Base-by-base conservation (phyloP, 2,329 filamentous ascomycete genomes). In the Pseudogymnoascus pannorum region DNA sequence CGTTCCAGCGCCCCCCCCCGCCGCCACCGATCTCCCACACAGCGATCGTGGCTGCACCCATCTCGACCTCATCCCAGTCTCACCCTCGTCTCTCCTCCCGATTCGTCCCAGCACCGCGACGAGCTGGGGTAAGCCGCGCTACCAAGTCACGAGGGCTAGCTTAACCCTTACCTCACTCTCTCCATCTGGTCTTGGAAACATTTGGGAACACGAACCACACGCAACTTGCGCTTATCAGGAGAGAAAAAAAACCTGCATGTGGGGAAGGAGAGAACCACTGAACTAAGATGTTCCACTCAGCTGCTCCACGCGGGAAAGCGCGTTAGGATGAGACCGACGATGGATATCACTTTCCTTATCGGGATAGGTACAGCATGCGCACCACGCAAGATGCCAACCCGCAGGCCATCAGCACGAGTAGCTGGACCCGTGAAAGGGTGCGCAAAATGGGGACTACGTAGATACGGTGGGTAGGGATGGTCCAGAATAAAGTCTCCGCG, bases 271-370 rank as follows among this genome's bases (percentile, higher is more conserved):
- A 44, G 40, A 44, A 44, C 40, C 40, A 44, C 40, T 44, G 40
- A 22, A 44, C 40, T 44, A 44, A 44, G 18, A 44, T 44, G 18
- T 22, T 44, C 40, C 40, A 44, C 40, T 18, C 40, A 44, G 40
- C 40, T 44, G 40, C 40, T 44, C 40, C 40, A 44, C 40, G 40
- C 40, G 40, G 40, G 40, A 44, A 44, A 44, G 40, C 40, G 40
- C 40, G 40, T 44, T 44, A 44, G 40, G 40, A 44, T 44, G 40
- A 44, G 40, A 22, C 40, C 40, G 40, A 22, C 11, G 18, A 22
- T 44, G 40, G 18, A 11, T 44, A 44, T 44, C 40, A 44, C 40
- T 44, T 44, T 20, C 40, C 40, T 22, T 9, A 14, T 44, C 40
- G 40, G 18, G 40, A 9, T 18, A 22, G 18, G 40, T 44, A 44